These are phyloP conservation scores for Pichia sp. DNA, from an alignment of 1,139 yeast species.

Conservation along the genomic window DNA sequence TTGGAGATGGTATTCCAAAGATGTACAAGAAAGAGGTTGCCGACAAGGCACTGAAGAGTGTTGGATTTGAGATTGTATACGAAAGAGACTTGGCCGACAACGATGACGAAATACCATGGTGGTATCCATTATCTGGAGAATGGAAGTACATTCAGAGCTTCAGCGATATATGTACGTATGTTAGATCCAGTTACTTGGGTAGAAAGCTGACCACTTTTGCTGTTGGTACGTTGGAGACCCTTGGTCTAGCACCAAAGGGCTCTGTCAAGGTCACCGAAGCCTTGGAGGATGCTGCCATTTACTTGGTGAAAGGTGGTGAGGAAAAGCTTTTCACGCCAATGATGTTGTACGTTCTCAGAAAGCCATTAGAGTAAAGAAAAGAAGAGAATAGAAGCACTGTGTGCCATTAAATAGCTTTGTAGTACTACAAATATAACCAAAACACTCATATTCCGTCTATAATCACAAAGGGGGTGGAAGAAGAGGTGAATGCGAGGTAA, in stretches of 20 bases:
- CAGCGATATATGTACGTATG: conserved; percentile 74
- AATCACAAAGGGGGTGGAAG: background rate
- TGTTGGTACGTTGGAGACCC: conserved; percentile 73
- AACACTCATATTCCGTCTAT: background rate
- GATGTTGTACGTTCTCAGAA: conserved; percentile 86
- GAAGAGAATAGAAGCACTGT: background rate
- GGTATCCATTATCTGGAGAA: conserved; percentile 93
- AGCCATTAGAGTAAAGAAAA: conserved; percentile 43
- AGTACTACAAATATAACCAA: background rate
- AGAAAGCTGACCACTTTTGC: conserved; percentile 78
- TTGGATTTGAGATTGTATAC: conserved; percentile 79
- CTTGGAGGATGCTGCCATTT: conserved; percentile 94
- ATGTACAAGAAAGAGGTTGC: conserved; percentile 89
- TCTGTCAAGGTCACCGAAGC: conserved; percentile 88
- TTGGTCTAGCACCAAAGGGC: conserved; percentile 92
- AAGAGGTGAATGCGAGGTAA: background rate
- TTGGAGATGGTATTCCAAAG: conserved; percentile 98
- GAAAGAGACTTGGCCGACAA: conserved; percentile 79
- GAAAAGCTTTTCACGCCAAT: conserved; percentile 89
- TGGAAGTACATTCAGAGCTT: conserved; percentile 79
- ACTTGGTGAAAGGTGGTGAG: conserved; percentile 90
- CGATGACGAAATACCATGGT: conserved; percentile 92
- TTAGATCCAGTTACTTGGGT: conserved; percentile 86
- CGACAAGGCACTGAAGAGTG: conserved; percentile 74
- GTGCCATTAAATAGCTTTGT: background rate